phyloP scores from a whole-genome alignment of 1,284 basidiomycete genomes.

The Xerocomus subilludens region DNA sequence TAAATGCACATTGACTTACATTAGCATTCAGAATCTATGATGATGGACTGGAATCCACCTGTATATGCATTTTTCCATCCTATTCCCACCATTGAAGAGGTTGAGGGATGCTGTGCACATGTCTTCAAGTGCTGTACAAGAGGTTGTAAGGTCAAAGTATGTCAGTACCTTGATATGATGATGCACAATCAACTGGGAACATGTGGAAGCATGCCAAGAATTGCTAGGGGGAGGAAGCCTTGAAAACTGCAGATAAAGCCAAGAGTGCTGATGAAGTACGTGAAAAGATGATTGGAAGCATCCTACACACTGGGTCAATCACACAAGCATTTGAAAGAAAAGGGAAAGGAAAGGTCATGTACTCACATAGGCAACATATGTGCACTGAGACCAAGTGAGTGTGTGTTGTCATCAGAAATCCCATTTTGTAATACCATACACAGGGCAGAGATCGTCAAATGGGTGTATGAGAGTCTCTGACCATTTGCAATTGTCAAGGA shows the following conservation, averaged over 20 bases:
- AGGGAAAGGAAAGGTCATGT: background rate
- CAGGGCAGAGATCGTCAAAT: background rate
- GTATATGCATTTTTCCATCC: background rate
- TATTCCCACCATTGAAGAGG: background rate
- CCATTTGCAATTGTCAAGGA: slow-evolving; percentile 23
- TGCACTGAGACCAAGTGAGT: background rate
- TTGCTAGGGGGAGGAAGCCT: background rate
- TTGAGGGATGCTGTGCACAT: background rate
- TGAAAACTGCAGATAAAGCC: too few relatives aligned
- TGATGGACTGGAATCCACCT: background rate
- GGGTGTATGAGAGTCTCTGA: slow-evolving; percentile 13
- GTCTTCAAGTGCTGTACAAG: background rate
- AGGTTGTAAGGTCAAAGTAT: background rate
- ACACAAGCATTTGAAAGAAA: too few relatives aligned
- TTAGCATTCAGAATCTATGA: background rate
- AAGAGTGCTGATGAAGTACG: too few relatives aligned
- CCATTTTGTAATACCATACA: too few relatives aligned
- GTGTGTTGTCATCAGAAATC: too few relatives aligned
- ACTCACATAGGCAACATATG: slow-evolving; percentile 2
- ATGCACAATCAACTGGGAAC: background rate
- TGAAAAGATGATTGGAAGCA: too few relatives aligned
- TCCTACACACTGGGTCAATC: too few relatives aligned
- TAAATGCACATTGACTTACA: too few relatives aligned
- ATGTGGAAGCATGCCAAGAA: background rate
- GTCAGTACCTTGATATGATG: background rate